Evolutionary conservation across 2,329 filamentous ascomycete genomes (phyloP), one percentile per base, ranked within the genome.

Genomic region (Phialophora expanda): DNA sequence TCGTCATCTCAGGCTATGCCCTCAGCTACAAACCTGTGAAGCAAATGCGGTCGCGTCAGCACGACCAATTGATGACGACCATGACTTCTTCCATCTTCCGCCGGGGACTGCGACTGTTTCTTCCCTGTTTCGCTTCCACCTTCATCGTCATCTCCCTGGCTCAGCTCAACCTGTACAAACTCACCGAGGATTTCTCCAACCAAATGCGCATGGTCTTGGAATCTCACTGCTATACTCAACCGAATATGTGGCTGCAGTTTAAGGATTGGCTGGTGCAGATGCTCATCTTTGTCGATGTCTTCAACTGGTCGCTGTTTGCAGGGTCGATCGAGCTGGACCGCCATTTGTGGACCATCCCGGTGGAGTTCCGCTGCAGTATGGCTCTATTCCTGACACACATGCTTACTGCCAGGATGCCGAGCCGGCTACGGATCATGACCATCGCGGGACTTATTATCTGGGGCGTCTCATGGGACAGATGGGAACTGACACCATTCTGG

Each of bases 1-100:
- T 83, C 69, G 77, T 82, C 38, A 77, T 83, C 28, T 82, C 79
- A 8, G 81, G 80, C 59, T 83, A 82, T 64, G 80, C 81, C n/a
- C 74, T 82, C 55, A 80, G 79, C 30, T 78, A 78, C 64, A 78
- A 78, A 64, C 78, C 78, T 3, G 66, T 80, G 61, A 80, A 76
- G 66, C 72, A 75, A 44, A 78, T 80, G 61, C 77, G 76, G 41
- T 75, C 66, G 63, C 64, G 61, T 46, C 73, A 75, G 50, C 73
- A 76, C 11, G 80, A 75, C 67, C 74, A 78, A 60, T 75, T 78
- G 2, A 78, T 80, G 61, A 74, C 74, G n/a, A 72, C 73, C 4
- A 71, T 82, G 34, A 76, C 76, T 26, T 81, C 80, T 2, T 77
- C 78, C 3, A 78, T 79, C n/a, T 80, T 82, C 57, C 77, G 80